phyloP scores from a whole-genome alignment of 768 basidiomycete species.

The Suillus clintonianus region DNA sequence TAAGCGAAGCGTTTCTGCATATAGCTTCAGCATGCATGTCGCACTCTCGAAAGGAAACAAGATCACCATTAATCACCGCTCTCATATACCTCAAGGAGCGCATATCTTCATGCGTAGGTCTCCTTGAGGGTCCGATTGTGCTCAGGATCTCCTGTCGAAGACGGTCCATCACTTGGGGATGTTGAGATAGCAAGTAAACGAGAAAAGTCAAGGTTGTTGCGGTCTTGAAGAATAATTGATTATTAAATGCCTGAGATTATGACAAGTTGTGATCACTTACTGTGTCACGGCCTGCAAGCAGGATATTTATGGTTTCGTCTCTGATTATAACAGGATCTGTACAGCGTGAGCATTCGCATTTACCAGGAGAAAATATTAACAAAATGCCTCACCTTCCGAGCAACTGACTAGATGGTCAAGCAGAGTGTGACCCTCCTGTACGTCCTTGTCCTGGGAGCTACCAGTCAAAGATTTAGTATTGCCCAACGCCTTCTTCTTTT shows the following conservation, averaged over 20 bases:
- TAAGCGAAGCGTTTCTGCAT: constrained; percentile 32
- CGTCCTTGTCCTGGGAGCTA: constrained; percentile 9
- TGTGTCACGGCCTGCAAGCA: constrained; percentile 46
- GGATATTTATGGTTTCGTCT: constrained; percentile 29
- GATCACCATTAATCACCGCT: constrained; percentile 63
- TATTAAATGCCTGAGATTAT: constrained; percentile 1
- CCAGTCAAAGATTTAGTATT: constrained; percentile 21
- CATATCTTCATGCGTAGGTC: constrained; percentile 58
- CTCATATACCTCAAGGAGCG: constrained; percentile 63
- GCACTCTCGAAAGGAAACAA: neutral
- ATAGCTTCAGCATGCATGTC: neutral
- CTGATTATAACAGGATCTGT: constrained; percentile 24
- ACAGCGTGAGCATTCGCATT: neutral
- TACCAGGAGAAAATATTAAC: neutral
- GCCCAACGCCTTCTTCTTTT: constrained; percentile 32
- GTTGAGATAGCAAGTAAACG: constrained; percentile 49
- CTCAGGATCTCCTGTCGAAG: constrained; percentile 58
- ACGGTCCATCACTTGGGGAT: constrained; percentile 47
- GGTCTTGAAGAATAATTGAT: constrained; percentile 19
- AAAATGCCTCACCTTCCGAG: constrained; percentile 23
- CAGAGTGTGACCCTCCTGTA: constrained; percentile 27
- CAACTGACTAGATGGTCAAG: constrained; percentile 31
- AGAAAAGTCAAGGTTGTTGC: constrained; percentile 36
- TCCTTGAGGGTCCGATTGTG: constrained; percentile 48
- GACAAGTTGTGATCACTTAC: constrained; percentile 17